Conservation (phyloP, 139 green algal genomes). For the Auxenochlorella protothecoides region DNA sequence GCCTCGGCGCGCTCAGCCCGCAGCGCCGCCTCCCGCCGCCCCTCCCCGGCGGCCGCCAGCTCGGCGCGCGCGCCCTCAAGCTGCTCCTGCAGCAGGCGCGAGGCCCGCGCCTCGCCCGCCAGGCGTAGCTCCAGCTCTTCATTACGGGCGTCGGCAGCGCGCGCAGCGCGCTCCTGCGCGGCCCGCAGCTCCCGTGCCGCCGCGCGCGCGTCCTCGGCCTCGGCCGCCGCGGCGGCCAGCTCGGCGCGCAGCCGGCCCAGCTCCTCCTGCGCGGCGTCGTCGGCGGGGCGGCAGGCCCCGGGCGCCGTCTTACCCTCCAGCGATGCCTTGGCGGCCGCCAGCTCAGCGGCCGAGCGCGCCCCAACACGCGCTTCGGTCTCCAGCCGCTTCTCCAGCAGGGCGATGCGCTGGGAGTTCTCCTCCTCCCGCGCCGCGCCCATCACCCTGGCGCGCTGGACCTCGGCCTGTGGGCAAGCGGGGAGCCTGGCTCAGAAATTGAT, state of each 20-base stretch:
- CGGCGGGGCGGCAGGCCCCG: too few relatives aligned
- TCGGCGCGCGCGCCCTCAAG: conserved; percentile 2
- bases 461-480: not conserved
- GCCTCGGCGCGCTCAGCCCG: not conserved
- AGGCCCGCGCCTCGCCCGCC: not conserved
- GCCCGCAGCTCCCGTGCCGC: not conserved
- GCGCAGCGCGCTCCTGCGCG: too few relatives aligned
- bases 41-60: conserved; percentile 1
- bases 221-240: not conserved
- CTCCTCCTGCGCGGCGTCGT: not conserved
- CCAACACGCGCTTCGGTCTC: not conserved
- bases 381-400: not conserved
- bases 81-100: conserved; percentile 12
- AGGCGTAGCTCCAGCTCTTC: too few relatives aligned
- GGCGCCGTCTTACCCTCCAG: too few relatives aligned
- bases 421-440: not conserved
- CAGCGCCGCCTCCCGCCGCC: conserved; percentile 1
- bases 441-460: not conserved
- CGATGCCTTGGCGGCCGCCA: too few relatives aligned
- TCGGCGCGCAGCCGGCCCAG: not conserved
- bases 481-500: not conserved
- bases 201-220: not conserved
- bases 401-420: not conserved
- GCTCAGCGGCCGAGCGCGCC: too few relatives aligned
- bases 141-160: too few relatives aligned